A percentile compares a stretch with the other conserved stretches of the same genome.
Evolutionary conservation across 805 yeast genomes (phyloP).

Genomic region (Metschnikowia corniflorae): DNA sequence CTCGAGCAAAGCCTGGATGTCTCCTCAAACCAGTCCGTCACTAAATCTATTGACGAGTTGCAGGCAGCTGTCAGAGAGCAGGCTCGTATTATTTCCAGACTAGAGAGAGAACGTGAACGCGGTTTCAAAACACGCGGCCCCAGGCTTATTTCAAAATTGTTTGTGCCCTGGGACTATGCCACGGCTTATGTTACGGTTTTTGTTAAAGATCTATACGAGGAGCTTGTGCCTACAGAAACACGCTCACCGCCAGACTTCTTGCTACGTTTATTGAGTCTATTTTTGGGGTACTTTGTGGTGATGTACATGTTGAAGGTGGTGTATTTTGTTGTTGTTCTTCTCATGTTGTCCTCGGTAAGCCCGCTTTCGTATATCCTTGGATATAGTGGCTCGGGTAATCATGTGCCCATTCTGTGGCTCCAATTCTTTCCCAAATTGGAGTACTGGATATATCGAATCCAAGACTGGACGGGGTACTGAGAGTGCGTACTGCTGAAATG

Average conservation of each 20-base stretch:
- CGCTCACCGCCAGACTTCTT: constrained; percentile 2
- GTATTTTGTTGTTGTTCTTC: constrained; percentile 6
- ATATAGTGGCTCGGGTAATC: constrained; percentile 2
- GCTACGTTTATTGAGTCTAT: constrained; percentile 2
- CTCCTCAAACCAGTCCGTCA: background rate
- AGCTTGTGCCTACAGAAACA: background rate
- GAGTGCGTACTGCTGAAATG: too few relatives aligned
- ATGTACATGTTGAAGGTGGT: constrained; percentile 9
- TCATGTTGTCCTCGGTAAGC: constrained; percentile 1
- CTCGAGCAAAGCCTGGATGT: background rate
- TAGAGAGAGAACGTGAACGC: constrained; percentile 4
- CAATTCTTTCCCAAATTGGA: constrained; percentile 17
- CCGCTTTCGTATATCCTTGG: constrained; percentile 2
- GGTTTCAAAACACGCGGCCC: constrained; percentile 1
- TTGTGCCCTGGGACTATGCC: constrained; percentile 6
- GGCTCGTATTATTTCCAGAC: constrained; percentile 4
- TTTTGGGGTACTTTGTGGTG: constrained; percentile 6
- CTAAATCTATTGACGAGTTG: constrained; percentile 4
- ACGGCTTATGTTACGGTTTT: background rate
- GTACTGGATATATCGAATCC: constrained; percentile 12
- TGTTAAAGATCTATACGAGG: constrained; percentile 4
- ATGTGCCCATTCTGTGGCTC: constrained; percentile 12
- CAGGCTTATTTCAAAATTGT: constrained; percentile 1
- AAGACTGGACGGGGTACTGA: constrained; percentile 12
- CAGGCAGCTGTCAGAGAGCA: constrained; percentile 7